Base-by-base conservation (phyloP, 495 filamentous ascomycete genomes). In the Podospora conica region DNA sequence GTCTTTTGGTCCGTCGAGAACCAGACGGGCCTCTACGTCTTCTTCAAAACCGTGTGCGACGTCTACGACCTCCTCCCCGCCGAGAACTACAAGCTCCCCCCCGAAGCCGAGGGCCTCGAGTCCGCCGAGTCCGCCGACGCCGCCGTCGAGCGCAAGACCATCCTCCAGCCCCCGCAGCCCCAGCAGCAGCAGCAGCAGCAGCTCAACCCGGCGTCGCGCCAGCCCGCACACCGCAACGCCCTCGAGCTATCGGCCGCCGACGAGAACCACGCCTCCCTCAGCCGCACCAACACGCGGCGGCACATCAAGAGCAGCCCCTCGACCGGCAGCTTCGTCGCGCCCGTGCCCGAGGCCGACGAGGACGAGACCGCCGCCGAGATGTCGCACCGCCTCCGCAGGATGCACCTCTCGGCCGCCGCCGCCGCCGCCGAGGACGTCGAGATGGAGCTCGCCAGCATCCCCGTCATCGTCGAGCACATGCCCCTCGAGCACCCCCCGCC, bases 1-100 rank as follows among this genome's bases (percentile, higher is more conserved):
- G 88, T 96, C n/a, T 98, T 98, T 73, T 97, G 93, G 93, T 87
- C 90, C 53, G 89, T 97, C n/a, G 96, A 98, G 76, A 84, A 84
- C 12, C 84, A 90, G 73, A 89, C 89, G 57, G 95, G 95, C 10
- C 77, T 98, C 2, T 98, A 98, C 74, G 83, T 95, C 53, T 89
- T 98, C 66, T 98, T 98, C 83, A 98, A 97, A 82, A 96, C 89
- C 0, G 93, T 98, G 29, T 97, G 93, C 71, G 95, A 98, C 71
- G 83, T 86, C 69, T 98, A 97, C 76, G 84, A 86, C 53, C 84
- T 98, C 28, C 88, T 98, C 56, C 92, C 91, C 2, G 86, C 91
- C 63, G 95, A 98, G 74, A 97, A 93, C 73, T 96, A 97, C 77
- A 98, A 96, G 54, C 87, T 98, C 60, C 94, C 95, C 2, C 85